Conservation (phyloP, 2,329 filamentous ascomycete species). For the Phoma sp. region DNA sequence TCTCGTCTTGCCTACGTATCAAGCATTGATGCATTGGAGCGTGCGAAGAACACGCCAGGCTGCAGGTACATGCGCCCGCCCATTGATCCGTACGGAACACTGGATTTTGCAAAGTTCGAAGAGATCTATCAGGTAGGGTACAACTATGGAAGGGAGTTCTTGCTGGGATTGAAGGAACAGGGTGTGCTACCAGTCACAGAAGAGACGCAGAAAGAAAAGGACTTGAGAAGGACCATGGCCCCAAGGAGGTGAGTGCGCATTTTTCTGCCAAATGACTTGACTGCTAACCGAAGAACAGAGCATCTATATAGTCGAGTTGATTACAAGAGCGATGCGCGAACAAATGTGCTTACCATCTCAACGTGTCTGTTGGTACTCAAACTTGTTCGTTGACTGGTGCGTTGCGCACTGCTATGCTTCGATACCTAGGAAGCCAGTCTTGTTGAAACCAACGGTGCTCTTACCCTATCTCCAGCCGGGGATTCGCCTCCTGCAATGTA, state of each 20-base stretch:
- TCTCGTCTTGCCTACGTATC: slow-evolving; percentile 93
- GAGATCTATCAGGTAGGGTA: slow-evolving; percentile 94
- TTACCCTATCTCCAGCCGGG: too few species aligned
- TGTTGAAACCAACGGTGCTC: too few species aligned
- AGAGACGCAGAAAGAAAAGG: slow-evolving; percentile 59
- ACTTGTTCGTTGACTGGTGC: too few species aligned
- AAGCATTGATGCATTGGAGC: slow-evolving; percentile 90
- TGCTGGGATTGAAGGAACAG: slow-evolving; percentile 77
- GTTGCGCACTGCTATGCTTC: too few species aligned
- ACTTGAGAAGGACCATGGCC: slow-evolving; percentile 60
- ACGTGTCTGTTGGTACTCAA: too few species aligned
- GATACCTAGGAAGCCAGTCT: too few species aligned
- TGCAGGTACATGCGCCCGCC: slow-evolving; percentile 97
- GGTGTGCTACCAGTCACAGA: slow-evolving; percentile 70
- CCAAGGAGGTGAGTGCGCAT: slow-evolving; percentile 32
- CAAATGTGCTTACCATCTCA: too few species aligned
- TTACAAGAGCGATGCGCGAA: too few species aligned
- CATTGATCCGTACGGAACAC: slow-evolving; percentile 88
- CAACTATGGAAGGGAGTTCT: slow-evolving; percentile 79
- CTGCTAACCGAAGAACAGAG: slow-evolving; percentile 7
- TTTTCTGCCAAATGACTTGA: background rate
- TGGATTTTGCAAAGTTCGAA: slow-evolving; percentile 97
- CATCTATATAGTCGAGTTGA: background rate
- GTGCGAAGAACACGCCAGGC: slow-evolving; percentile 87
- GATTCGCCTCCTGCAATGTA: too few species aligned